Conservation (phyloP, 345 rosid species). For the Raphanus raphanistrum region DNA sequence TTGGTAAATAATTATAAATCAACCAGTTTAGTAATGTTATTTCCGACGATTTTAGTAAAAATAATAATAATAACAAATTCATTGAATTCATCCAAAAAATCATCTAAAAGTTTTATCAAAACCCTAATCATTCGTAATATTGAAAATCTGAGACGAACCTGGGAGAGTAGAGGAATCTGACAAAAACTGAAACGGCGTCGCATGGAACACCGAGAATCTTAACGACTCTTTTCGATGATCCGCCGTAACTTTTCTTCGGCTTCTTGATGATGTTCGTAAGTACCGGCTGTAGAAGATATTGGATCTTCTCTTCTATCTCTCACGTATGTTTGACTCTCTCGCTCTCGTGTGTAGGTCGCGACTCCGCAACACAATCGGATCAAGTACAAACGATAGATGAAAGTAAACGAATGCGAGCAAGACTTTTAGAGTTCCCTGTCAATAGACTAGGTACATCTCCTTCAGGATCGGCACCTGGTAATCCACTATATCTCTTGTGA, state of each 20-base stretch:
- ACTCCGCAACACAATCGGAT: too few species aligned
- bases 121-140: background rate
- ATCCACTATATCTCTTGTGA: too few species aligned
- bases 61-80: background rate
- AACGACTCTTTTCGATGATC: constrained; percentile 51
- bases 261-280: constrained; percentile 54
- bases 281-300: constrained; percentile 25
- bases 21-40: background rate
- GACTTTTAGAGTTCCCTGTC: too few species aligned
- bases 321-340: too few species aligned
- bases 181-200: constrained; percentile 70
- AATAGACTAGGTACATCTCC: too few species aligned
- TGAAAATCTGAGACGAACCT: constrained; percentile 45
- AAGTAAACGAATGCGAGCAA: too few species aligned
- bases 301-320: too few species aligned
- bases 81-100: background rate
- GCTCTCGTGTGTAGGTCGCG: too few species aligned
- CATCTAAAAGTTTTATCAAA: background rate
- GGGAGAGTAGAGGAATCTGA: constrained; percentile 61
- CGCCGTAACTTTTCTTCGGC: constrained; percentile 48
- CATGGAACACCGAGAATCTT: constrained; percentile 81
- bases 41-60: background rate
- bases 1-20: background rate
- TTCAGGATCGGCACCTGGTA: too few species aligned
- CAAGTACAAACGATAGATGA: too few species aligned